Evolutionary conservation across 2,329 filamentous ascomycete genomes (phyloP), one percentile per base, ranked within the genome.

Genomic region (Aspergillus neoniger): DNA sequence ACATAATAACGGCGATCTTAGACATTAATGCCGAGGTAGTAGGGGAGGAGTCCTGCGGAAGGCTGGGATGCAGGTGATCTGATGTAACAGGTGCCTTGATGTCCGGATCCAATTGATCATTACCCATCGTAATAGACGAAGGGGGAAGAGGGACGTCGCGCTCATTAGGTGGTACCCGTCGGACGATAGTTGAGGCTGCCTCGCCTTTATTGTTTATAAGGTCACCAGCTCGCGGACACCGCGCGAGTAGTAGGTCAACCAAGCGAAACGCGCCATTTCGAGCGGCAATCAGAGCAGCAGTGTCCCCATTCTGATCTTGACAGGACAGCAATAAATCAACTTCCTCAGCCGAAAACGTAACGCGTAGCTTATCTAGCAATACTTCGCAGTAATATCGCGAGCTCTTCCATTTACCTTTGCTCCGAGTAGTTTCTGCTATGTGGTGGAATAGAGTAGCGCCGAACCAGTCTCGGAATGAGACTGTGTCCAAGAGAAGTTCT

Each of bases 401-500:
- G 70, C 91, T 96, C 21, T 91, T 89, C 72, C 93, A 92, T 76
- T 94, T 96, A 63, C 90, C 91, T 54, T 92, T 89, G 55, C 90
- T 91, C 68, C 88, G 88, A 59, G 94, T 96, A 69, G 94, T 94
- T 56, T 91, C 89, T 17, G 93, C 91, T 47, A 96, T 93, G 74
- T 98, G 94, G 72, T 98, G 95, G 70, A 99, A 94, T 55, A 96
- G 91, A 0, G 92, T 97, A 62, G 89, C 90, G 12, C 91, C 90
- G 54, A 88, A 88, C 75, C 86, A 88, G 72, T 99, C 95, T 21
- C 90, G 85, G 61, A 87, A 86, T 56, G 89, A 88, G 41, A 96
- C 87, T 0, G 94, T 97, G 39, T 89, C 86, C 55, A 93, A 87
- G 4, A 99, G 84, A 64, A 96, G 87, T 66, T 90, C 90, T 69